These are phyloP conservation scores for Cladosporium cucumerinum DNA, from an alignment of 2,329 filamentous ascomycete genomes.

Conservation along the genomic window DNA sequence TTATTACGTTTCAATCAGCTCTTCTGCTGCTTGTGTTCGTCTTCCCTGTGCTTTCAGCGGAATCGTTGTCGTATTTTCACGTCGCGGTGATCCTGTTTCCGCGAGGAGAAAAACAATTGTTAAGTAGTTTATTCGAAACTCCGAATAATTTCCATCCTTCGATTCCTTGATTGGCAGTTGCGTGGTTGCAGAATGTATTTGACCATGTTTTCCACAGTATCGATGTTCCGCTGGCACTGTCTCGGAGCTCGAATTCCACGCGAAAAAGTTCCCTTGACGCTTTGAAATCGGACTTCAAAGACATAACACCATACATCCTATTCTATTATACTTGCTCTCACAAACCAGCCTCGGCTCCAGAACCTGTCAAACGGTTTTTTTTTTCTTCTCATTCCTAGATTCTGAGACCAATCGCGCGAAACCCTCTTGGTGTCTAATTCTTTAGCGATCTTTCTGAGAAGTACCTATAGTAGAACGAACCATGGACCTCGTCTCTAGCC, in stretches of 20 bases:
- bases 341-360: too few species aligned
- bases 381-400: neutral
- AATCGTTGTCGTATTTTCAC: too few species aligned
- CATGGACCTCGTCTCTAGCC: constrained; percentile 37
- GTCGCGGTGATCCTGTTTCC: too few species aligned
- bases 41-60: neutral
- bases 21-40: neutral
- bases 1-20: too few species aligned
- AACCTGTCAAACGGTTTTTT: too few species aligned
- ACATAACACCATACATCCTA: too few species aligned
- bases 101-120: neutral
- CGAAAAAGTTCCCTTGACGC: neutral
- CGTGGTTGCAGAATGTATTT: neutral
- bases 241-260: neutral
- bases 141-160: neutral
- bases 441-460: neutral
- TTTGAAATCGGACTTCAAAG: neutral
- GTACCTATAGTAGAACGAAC: neutral
- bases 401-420: neutral
- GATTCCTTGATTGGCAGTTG: neutral
- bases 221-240: neutral
- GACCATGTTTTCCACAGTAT: neutral
- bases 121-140: neutral
- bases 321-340: neutral
- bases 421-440: neutral